Conservation (phyloP, 2,329 filamentous ascomycete genomes). For the Didymella lethalis region DNA sequence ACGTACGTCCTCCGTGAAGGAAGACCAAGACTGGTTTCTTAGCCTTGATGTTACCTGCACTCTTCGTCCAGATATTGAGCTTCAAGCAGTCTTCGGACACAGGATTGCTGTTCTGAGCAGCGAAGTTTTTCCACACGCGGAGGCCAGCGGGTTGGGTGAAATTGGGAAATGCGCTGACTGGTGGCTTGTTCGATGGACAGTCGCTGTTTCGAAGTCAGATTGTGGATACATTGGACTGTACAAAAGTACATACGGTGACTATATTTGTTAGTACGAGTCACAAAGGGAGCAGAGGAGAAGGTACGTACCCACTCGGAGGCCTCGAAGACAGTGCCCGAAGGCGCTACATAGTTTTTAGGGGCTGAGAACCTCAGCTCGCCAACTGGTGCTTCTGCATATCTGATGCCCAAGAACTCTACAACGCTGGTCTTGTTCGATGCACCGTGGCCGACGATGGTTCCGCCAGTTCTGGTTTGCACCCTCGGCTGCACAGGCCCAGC, state of each 20-base stretch:
- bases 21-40: slow-evolving; percentile 43
- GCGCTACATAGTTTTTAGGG: slow-evolving; percentile 37
- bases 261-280: slow-evolving; percentile 19
- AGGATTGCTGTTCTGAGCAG: slow-evolving; percentile 34
- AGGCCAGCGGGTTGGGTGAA: slow-evolving; percentile 37
- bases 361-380: slow-evolving; percentile 46
- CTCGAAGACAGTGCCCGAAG: slow-evolving; percentile 30
- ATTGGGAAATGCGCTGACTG: slow-evolving; percentile 35
- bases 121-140: slow-evolving; percentile 40
- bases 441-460: slow-evolving; percentile 43
- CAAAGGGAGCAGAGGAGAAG: background rate
- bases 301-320: slow-evolving; percentile 36
- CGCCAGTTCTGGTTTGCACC: slow-evolving; percentile 41
- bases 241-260: slow-evolving; percentile 33
- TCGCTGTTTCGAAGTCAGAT: slow-evolving; percentile 27
- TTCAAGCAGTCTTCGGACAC: slow-evolving; percentile 41
- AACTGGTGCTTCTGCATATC: slow-evolving; percentile 46
- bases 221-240: background rate
- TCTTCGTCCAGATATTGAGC: slow-evolving; percentile 43
- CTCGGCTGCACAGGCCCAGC: slow-evolving; percentile 10
- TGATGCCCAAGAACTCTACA: slow-evolving; percentile 48
- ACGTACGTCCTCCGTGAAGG: slow-evolving; percentile 42
- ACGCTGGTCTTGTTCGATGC: slow-evolving; percentile 35
- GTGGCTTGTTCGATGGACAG: slow-evolving; percentile 36
- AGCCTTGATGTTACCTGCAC: slow-evolving; percentile 18